These are phyloP conservation scores for Populus davidiana DNA, from an alignment of 345 rosid species.

Conservation along the genomic window DNA sequence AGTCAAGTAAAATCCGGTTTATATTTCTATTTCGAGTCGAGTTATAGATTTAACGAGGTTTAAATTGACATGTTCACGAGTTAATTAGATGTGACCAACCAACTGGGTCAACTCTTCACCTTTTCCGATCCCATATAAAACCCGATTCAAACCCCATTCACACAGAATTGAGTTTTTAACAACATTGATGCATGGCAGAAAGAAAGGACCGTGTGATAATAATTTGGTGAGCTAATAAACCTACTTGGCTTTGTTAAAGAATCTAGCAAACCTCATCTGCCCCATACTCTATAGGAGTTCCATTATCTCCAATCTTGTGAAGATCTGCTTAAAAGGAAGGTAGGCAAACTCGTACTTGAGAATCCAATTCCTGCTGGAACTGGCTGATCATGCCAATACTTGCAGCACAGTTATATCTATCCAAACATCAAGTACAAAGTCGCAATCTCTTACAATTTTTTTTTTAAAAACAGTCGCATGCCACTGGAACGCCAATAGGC, in stretches of 20 bases:
- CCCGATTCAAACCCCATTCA: no score
- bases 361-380: not conserved
- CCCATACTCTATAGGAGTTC: not conserved
- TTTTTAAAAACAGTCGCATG: constrained; percentile 13
- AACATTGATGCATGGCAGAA: not conserved
- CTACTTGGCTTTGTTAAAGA: not conserved
- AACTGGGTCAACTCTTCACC: no score
- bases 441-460: constrained; percentile 21
- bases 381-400: constrained; percentile 10
- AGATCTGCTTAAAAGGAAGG: not conserved
- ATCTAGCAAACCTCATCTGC: not conserved
- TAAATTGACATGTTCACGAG: no score
- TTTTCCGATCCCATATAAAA: no score
- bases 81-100: no score
- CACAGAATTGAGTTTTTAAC: no score
- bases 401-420: constrained; percentile 12
- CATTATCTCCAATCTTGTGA: not conserved
- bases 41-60: no score
- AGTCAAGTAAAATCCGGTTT: not conserved
- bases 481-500: constrained; percentile 26
- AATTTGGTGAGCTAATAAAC: not conserved
- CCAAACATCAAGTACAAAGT: constrained; percentile 22
- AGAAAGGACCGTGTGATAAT: not conserved
- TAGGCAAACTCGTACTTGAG: not conserved
- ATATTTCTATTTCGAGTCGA: no score